Evolutionary conservation across 1,284 basidiomycete species (phyloP), one percentile per base, ranked within the genome.

Genomic region (Trichosporon inkin): DNA sequence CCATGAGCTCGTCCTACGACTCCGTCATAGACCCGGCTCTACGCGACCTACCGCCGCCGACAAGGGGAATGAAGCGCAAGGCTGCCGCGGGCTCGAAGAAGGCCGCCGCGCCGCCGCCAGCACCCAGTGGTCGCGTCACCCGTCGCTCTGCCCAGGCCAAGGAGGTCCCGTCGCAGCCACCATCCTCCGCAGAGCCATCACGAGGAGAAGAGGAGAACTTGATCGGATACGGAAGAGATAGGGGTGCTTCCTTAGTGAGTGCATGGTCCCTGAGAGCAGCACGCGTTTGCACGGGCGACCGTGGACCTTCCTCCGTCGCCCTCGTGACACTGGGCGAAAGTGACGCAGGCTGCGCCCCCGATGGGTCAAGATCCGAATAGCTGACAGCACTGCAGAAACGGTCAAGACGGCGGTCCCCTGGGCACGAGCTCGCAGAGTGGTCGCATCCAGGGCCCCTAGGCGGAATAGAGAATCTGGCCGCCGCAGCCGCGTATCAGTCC

Each of bases 131-230:
- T 6, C 14, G 53, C 13, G 57, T 59, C 14, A 54, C 53, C 13
- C 53, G 53, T 7, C 40, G 52, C 35, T 54, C 53, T 11, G 53
- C 53, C 19, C 20, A 38, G 35, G 16, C 13, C 13, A 20, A 54
- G 17, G 28, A 37, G 24, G 28, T 19, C 44, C 55, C 20, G 11
- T 32, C 16, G 56, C 38, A n/a, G 40, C 17, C 17, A 35, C 36
- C 16, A 36, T 35, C 38, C 17, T 34, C 24, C 32, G 58, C 19
- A 5, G 70, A 71, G 58, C 69, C 72, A 0, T 24, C 65, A 10
- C 62, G 71, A 28, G 69, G 71, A 3, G 69, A 74, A 52, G 72
- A 74, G 60, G 71, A 70, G 63, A 71, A 72, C 55, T 52, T 71
- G 56, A 68, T 68, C 41, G 63, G 63, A 11, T 71, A 68, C 57